Conservation (phyloP, 352 stramenopile genomes). For the Peronosclerospora sorghi region DNA sequence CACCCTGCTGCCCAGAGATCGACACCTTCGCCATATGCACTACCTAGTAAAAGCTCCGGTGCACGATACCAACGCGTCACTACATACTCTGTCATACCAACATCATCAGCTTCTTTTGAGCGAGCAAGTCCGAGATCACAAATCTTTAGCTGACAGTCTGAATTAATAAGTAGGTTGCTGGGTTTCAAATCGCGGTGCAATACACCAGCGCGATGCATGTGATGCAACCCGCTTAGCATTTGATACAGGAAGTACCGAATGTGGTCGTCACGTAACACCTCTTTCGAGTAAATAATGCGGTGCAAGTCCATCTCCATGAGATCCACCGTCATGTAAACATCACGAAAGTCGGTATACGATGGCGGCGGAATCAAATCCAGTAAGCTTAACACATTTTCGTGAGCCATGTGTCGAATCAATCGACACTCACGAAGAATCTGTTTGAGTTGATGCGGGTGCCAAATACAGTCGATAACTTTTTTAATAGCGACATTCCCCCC, state of each 20-base stretch:
- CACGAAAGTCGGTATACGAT: conserved; percentile 76
- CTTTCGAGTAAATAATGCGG: conserved; percentile 89
- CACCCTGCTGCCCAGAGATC: conserved; percentile 81
- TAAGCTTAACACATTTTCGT: conserved; percentile 80
- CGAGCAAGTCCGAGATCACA: conserved; percentile 92
- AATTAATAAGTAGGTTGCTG: conserved; percentile 84
- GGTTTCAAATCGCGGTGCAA: conserved; percentile 82
- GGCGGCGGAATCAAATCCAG: conserved; percentile 76
- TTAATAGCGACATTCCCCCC: conserved; percentile 86
- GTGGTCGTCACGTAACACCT: conserved; percentile 87
- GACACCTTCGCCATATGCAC: conserved; percentile 73
- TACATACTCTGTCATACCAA: conserved; percentile 88
- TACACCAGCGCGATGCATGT: conserved; percentile 82
- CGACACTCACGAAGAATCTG: conserved; percentile 81
- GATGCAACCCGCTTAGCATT: conserved; percentile 79
- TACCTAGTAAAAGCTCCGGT: conserved; percentile 76
- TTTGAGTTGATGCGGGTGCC: conserved; percentile 84
- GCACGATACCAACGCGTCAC: conserved; percentile 85
- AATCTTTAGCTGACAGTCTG: conserved; percentile 94
- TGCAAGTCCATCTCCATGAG: conserved; percentile 91
- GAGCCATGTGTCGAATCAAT: conserved; percentile 75
- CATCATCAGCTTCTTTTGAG: conserved; percentile 72
- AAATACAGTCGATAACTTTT: conserved; percentile 87
- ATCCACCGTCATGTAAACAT: too few relatives aligned
- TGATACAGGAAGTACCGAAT: conserved; percentile 91